Base-by-base conservation (phyloP, 148 eudicot genomes). In the Spergularia marina region DNA sequence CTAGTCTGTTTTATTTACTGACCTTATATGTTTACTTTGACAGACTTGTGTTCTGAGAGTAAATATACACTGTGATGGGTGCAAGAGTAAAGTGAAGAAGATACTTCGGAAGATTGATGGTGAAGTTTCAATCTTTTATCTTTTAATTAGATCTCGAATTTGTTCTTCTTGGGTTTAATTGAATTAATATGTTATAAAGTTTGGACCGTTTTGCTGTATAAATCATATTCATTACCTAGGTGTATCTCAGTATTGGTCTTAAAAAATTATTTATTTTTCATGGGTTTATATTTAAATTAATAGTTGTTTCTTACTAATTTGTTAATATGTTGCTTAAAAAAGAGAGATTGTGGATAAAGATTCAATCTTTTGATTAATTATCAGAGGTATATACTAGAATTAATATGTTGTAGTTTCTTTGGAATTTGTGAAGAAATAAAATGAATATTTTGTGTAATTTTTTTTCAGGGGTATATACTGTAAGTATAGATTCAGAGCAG, bases 41-140 rank as follows among this genome's bases (percentile, higher is more conserved):
- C 88, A 94, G 97, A 84, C 79, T 58, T 91, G 90, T 84, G 90
- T 90, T 68, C 91, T 94, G 13, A 89, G 83, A 80, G 90, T 94
- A 74, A 91, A 88, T 62, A 86, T 94, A 79, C 94, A 93, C 87
- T 93, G 98, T 78, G 89, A 89, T 71, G 98, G 98, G 9, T 94
- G 98, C 73, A 88, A 80, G 74, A 83, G 86, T 25, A 91, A 94
- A 86, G 93, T 94, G 49, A 86, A 77, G 78, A 94, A 91, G 82
- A 72, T 82, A 16, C 81, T 94, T 65, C 82, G 83, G 80, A 94
- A 94, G 78, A 85, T 94, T 72, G 94, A 89, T 73, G 98, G 98
- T 91, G 83, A 65, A 36, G 34, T 1, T 5, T 55, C 10, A n/a
- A 5, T n/a, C 52, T 25, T 25, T 71, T 74, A n/a, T 0, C 20